A percentile compares a stretch with the other conserved stretches of the same genome.
phyloP scores from a whole-genome alignment of 2,329 filamentous ascomycete genomes.

The Exophiala alcalophila region DNA sequence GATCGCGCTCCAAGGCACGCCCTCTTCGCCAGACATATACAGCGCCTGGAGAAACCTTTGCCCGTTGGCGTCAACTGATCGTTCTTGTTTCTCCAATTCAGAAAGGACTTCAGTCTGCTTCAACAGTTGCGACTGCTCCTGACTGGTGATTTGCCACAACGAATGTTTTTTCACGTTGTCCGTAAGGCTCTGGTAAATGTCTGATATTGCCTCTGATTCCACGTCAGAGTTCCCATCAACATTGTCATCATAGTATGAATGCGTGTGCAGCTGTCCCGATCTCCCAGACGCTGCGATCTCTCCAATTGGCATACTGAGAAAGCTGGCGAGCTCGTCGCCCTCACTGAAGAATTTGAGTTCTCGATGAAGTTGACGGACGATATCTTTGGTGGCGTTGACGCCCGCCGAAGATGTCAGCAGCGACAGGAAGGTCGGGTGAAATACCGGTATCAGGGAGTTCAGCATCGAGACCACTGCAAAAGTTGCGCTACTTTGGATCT shows the following conservation, averaged over 20 bases:
- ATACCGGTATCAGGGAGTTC: constrained; percentile 83
- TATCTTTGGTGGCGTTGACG: constrained; percentile 63
- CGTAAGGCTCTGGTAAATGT: constrained; percentile 66
- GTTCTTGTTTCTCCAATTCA: constrained; percentile 78
- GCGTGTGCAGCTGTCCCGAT: neutral
- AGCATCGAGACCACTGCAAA: constrained; percentile 49
- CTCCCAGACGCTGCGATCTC: constrained; percentile 46
- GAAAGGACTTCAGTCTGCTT: constrained; percentile 80
- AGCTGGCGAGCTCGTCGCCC: constrained; percentile 75
- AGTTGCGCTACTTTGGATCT: constrained; percentile 10
- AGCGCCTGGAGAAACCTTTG: constrained; percentile 61
- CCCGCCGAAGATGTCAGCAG: constrained; percentile 82
- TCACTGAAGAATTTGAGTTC: constrained; percentile 79
- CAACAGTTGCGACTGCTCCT: constrained; percentile 53
- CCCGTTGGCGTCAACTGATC: constrained; percentile 87
- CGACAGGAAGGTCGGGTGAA: constrained; percentile 84
- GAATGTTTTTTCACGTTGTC: constrained; percentile 71
- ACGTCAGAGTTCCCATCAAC: constrained; percentile 45
- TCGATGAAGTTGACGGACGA: constrained; percentile 69
- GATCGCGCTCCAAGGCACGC: constrained; percentile 66
- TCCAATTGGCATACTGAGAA: constrained; percentile 60
- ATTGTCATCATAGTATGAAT: constrained; percentile 10
- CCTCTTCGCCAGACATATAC: constrained; percentile 71
- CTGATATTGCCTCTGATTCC: constrained; percentile 63
- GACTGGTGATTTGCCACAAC: constrained; percentile 73